Evolutionary conservation across 1,139 yeast genomes (phyloP), one percentile per base, ranked within the genome.

Genomic region (Geotrichum klebahnii): DNA sequence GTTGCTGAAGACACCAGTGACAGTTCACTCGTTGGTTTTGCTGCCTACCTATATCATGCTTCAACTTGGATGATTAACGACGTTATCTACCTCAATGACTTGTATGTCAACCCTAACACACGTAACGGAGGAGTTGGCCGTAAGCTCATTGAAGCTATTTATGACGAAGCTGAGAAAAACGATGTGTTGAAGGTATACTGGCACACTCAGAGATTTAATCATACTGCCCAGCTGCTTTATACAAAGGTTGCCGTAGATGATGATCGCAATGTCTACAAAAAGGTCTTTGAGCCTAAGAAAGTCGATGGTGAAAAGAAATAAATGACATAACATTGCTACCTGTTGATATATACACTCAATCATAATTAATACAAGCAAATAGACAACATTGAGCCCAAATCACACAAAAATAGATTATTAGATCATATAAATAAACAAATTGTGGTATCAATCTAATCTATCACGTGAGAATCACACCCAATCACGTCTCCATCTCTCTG

Each of bases 181-280:
- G 69, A 66, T 2, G 67, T 73, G 37, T 66, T 65, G 16, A 71
- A 72, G 49, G 78, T 76, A 32, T 79, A 79, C 62, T 79, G 84
- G 84, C 67, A 67, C 51, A 79, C 84, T 1, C 80, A 76, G 55
- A 68, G 69, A 52, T 75, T 72, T 51, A 79, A 79, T 61, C 82
- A 79, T 59, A 64, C 81, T 29, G 84, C 84, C 3, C 83, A 79
- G 61, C 59, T 79, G 60, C 68, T 79, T 58, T 79, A 79, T 59
- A 73, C 78, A 14, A 79, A 76, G 57, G 76, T 79, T 19, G 83
- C 79, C n/a, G 64, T 62, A 32, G 71, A 72, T 52, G 67, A 69
- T 29, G 80, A 78, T 22, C 34, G 45, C n/a, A 42, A 32, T 23
- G 45, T 42, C 5, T 42, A 42, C 45, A 42, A 42, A 77, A 33